Percentiles rank a stretch among this genome's conserved stretches.
Conservation (phyloP, 768 basidiomycete genomes). For the Agrocybe pediades region DNA sequence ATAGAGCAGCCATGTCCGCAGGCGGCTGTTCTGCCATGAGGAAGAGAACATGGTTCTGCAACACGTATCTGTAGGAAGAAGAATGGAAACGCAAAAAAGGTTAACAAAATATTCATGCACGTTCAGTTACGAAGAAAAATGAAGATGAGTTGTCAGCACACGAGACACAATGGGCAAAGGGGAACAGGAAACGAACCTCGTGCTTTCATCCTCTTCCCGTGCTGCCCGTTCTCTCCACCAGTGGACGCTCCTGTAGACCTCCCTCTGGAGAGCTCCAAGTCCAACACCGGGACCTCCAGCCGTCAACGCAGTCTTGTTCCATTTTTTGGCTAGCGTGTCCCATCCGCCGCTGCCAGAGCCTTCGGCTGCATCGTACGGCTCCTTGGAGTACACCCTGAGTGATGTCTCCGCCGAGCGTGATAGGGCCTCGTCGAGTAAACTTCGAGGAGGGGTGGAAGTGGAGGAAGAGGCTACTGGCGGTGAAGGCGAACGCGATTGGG, state of each 20-base stretch:
- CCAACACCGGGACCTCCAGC: constrained; percentile 36
- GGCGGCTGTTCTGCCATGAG: constrained; percentile 73
- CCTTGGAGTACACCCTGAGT: constrained; percentile 67
- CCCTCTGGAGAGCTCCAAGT: constrained; percentile 47
- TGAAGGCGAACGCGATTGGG: constrained; percentile 34
- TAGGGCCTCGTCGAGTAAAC: constrained; percentile 65
- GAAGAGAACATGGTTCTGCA: constrained; percentile 77
- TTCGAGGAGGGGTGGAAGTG: constrained; percentile 26
- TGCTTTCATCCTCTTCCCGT: constrained; percentile 85
- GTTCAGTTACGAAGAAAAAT: background rate
- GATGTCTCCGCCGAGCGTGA: constrained; percentile 76
- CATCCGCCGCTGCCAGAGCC: constrained; percentile 75
- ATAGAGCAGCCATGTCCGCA: constrained; percentile 59
- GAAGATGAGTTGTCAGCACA: too few relatives aligned
- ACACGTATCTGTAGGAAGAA: constrained; percentile 54
- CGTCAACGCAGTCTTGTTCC: constrained; percentile 68
- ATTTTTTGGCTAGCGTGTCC: constrained; percentile 77
- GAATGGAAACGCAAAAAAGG: background rate
- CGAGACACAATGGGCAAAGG: background rate
- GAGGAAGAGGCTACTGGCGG: constrained; percentile 23
- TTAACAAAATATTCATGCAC: background rate
- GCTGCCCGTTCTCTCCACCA: constrained; percentile 82
- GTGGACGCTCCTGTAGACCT: constrained; percentile 74
- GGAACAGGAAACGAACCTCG: constrained; percentile 48
- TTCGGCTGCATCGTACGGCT: constrained; percentile 64